phyloP scores from a whole-genome alignment of 2,329 filamentous ascomycete genomes.

The Pseudogymnoascus sp. region DNA sequence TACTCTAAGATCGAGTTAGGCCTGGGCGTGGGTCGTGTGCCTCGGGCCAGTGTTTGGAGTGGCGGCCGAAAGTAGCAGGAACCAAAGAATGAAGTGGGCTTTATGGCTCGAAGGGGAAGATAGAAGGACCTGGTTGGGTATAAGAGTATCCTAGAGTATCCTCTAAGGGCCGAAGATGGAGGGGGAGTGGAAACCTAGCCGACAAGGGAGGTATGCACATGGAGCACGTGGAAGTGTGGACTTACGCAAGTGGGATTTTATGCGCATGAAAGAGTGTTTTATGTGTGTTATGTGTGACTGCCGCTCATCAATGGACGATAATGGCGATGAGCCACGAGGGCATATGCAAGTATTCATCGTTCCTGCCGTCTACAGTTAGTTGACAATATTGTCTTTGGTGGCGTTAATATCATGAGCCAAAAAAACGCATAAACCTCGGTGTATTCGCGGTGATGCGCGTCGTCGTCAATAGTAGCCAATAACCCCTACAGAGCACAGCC shows the following conservation, averaged over 20 bases:
- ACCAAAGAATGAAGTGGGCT: neutral
- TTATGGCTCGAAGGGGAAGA: neutral
- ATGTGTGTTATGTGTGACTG: constrained; percentile 1
- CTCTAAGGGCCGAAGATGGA: neutral
- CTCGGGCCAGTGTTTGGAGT: neutral
- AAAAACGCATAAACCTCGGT: neutral
- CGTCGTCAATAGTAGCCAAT: neutral
- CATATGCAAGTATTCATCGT: neutral
- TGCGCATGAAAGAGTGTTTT: constrained; percentile 1
- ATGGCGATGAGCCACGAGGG: neutral
- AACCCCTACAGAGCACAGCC: neutral
- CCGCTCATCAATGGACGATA: neutral
- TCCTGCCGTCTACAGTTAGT: neutral
- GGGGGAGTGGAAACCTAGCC: neutral
- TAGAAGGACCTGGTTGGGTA: neutral
- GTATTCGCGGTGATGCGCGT: neutral
- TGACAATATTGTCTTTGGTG: neutral
- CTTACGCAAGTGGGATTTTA: neutral
- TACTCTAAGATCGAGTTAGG: constrained; percentile 14
- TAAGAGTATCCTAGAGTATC: neutral
- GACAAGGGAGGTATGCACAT: neutral
- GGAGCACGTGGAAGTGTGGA: neutral
- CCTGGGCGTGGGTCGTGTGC: neutral
- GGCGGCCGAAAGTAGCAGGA: neutral
- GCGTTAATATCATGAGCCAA: neutral